phyloP scores from a whole-genome alignment of 495 filamentous ascomycete genomes.

The Penicillium desertorum region DNA sequence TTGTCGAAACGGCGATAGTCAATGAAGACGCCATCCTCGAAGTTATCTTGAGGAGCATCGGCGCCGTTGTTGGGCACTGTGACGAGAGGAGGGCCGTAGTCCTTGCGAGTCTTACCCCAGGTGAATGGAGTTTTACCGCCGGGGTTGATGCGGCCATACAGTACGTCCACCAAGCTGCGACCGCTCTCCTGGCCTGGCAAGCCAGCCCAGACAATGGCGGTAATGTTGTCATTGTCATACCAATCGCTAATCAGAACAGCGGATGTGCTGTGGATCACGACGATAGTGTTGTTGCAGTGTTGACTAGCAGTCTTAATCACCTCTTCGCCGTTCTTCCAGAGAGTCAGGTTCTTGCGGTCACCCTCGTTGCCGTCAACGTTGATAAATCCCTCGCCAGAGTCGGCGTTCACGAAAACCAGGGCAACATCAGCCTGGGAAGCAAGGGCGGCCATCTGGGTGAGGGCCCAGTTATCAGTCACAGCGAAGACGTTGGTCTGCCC shows the following conservation, averaged over 20 bases:
- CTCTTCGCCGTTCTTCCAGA: conserved; percentile 79
- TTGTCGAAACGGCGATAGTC: conserved; percentile 93
- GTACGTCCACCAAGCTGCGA: conserved; percentile 84
- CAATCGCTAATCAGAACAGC: conserved; percentile 76
- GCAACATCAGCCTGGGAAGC: conserved; percentile 69
- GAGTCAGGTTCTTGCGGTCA: conserved; percentile 89
- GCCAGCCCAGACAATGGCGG: conserved; percentile 91
- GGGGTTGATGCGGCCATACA: conserved; percentile 88
- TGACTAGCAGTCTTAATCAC: conserved; percentile 75
- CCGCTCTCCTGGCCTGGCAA: conserved; percentile 91
- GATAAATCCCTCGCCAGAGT: conserved; percentile 87
- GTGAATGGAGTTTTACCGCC: conserved; percentile 87
- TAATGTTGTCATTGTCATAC: conserved; percentile 85
- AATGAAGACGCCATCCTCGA: conserved; percentile 84
- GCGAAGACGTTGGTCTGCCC: conserved; percentile 58
- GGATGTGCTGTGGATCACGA: conserved; percentile 84
- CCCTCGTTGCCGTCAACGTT: conserved; percentile 79
- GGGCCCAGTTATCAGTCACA: conserved; percentile 74
- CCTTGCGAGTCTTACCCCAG: conserved; percentile 68
- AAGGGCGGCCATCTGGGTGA: conserved; percentile 55
- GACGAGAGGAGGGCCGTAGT: conserved; percentile 74
- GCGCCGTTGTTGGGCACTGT: conserved; percentile 72
- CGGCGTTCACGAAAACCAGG: conserved; percentile 86
- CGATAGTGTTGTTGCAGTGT: conserved; percentile 84
- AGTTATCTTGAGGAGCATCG: conserved; percentile 74